Conservation (phyloP, 805 yeast species). For the Candida qinlingensis region DNA sequence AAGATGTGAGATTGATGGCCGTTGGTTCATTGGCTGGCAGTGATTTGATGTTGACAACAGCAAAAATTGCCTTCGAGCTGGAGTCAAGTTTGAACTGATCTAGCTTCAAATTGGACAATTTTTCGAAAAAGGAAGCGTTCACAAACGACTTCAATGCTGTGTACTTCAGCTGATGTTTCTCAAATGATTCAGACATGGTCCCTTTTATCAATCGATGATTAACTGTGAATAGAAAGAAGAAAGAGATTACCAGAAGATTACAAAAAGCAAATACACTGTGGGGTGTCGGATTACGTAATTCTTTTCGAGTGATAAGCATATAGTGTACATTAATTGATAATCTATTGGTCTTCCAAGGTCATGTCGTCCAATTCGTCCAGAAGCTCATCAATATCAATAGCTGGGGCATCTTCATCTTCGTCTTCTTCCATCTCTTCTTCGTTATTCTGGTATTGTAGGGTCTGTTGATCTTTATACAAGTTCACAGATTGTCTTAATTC, state of each 20-base stretch:
- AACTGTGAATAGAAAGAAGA: no score
- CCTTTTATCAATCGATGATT: not conserved
- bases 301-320: not conserved
- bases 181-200: not conserved
- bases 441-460: slow-evolving; percentile 11
- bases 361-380: slow-evolving; percentile 92
- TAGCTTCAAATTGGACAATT: slow-evolving; percentile 66
- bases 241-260: no score
- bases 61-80: slow-evolving; percentile 22
- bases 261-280: no score
- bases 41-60: slow-evolving; percentile 26
- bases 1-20: slow-evolving; percentile 18
- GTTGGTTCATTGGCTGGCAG: slow-evolving; percentile 28
- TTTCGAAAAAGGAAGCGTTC: slow-evolving; percentile 83
- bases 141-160: slow-evolving; percentile 62
- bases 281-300: not conserved
- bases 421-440: slow-evolving; percentile 44
- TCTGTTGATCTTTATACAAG: slow-evolving; percentile 60
- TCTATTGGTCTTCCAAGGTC: slow-evolving; percentile 60
- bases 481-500: slow-evolving; percentile 90
- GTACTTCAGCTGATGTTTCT: slow-evolving; percentile 21
- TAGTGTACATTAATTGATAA: not conserved
- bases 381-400: slow-evolving; percentile 83
- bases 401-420: slow-evolving; percentile 82
- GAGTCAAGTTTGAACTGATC: slow-evolving; percentile 58